Percentiles rank a stretch among this genome's conserved stretches.
These are phyloP conservation scores for Paramecium octaurelia DNA, from an alignment of 73 alveolate genomes.

Conservation along the genomic window DNA sequence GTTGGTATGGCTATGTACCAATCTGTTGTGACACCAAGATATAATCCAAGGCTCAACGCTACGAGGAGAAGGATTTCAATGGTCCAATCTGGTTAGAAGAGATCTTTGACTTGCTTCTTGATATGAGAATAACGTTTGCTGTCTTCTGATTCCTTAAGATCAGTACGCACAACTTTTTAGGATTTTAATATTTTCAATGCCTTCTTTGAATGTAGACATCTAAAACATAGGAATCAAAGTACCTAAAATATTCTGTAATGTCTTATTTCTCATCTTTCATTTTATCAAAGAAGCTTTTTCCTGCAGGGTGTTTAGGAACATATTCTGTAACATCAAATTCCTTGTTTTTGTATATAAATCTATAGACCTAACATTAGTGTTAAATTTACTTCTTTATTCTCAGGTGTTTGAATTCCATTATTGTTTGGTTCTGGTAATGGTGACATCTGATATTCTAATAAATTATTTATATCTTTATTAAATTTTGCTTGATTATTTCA, in stretches of 20 bases:
- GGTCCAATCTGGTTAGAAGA: conserved; percentile 52
- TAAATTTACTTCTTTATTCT: not conserved
- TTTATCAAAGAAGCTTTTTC: conserved; percentile 46
- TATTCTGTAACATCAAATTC: conserved; percentile 46
- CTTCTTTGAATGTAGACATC: conserved; percentile 42
- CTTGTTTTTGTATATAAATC: conserved; percentile 44
- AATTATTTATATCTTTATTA: not conserved
- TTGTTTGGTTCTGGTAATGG: conserved; percentile 13
- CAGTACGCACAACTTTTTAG: not conserved
- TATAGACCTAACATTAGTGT: not conserved
- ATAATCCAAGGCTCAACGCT: conserved; percentile 1
- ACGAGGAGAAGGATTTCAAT: conserved; percentile 9
- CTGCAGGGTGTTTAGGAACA: conserved; percentile 57
- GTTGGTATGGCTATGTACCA: conserved; percentile 32
- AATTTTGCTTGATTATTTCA: not conserved
- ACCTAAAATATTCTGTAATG: conserved; percentile 55
- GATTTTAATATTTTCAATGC: conserved; percentile 55
- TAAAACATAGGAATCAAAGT: not conserved
- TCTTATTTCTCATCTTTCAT: conserved; percentile 57
- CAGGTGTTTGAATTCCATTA: not conserved
- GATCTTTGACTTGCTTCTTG: conserved; percentile 42
- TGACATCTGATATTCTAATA: not conserved
- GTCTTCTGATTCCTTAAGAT: not conserved
- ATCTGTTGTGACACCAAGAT: conserved; percentile 40
- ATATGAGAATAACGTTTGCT: conserved; percentile 18